Base-by-base conservation (phyloP, 176 grass and related monocot genomes). In the Elymus sibiricus region DNA sequence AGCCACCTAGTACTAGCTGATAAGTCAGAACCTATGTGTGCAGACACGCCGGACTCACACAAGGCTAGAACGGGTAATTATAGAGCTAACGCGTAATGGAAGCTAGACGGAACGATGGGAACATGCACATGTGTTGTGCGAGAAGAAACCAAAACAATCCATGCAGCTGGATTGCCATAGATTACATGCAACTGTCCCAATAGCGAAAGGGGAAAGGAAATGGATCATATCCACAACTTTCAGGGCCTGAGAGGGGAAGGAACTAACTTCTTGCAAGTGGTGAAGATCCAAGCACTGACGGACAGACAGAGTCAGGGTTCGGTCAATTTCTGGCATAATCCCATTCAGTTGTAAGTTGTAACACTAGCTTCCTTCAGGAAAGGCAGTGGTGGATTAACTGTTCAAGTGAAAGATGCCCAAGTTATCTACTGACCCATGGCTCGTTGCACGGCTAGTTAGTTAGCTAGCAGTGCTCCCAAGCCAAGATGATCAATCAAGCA, bases 241-340 rank as follows among this genome's bases (percentile, higher is more conserved):
- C 79, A 79, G 13, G 13, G 24, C 89, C 59, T 37, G 55, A 43
- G 72, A 37, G 55, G 17, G 38, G 64, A 85, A 29, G n/a, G n/a
- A 16, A n/a, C 35, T 14, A 13, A 77, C 71, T 34, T 87, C 28
- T 29, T 26, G 60, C 85, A 27, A 53, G 81, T 71, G 89, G 70
- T 67, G 76, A 81, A 69, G 70, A 53, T 53, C 49, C 15, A 63
- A 40, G 46, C 76, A 76, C 75, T 62, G 21, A 29, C 26, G 24
- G 32, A 27, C 25, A 44, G 58, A 67, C 27, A 47, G 37, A 3
- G 5, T 65, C 84, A 28, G 37, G 14, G 43, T 64, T 61, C 61
- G 84, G 85, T 68, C 80, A 83, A 39, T 87, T 81, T 90, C 81
- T 63, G 89, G 69, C 32, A 49, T 40, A 31, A 44, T 61, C 11